Percentiles rank a stretch among this genome's conserved stretches.
These are phyloP conservation scores for Arctium minus DNA, from an alignment of 129 eudicot species.

Conservation along the genomic window DNA sequence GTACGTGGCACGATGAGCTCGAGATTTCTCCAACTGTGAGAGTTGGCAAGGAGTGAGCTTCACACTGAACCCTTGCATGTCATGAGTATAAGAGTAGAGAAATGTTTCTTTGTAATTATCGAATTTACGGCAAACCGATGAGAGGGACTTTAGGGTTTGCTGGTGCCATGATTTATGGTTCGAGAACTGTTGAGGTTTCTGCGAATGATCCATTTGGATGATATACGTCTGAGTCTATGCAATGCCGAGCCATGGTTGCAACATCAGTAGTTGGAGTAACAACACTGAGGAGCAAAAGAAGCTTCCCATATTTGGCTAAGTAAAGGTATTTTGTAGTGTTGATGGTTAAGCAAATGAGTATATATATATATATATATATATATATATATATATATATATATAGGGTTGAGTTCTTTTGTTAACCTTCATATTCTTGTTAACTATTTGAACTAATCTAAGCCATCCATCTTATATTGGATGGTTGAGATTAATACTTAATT, in stretches of 20 bases:
- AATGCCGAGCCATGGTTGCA: slow-evolving; percentile 5
- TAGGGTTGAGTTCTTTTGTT: too few relatives aligned
- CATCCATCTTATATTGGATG: too few relatives aligned
- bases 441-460: too few relatives aligned
- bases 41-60: slow-evolving; percentile 37
- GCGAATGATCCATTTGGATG: slow-evolving; percentile 41
- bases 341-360: background rate
- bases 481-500: too few relatives aligned
- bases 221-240: slow-evolving; percentile 23
- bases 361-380: slow-evolving; percentile 4
- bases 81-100: slow-evolving; percentile 33
- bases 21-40: slow-evolving; percentile 24
- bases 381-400: too few relatives aligned
- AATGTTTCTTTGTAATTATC: background rate
- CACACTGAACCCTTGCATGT: slow-evolving; percentile 39
- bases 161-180: slow-evolving; percentile 37
- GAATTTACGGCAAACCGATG: slow-evolving; percentile 5
- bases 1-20: slow-evolving; percentile 20
- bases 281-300: background rate
- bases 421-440: too few relatives aligned
- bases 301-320: slow-evolving; percentile 6
- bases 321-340: background rate
- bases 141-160: slow-evolving; percentile 15
- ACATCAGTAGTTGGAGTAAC: background rate
- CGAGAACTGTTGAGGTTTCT: slow-evolving; percentile 30